Evolutionary conservation across 108 stramenopile species (phyloP).

Genomic region (Skeletonema costatum): DNA sequence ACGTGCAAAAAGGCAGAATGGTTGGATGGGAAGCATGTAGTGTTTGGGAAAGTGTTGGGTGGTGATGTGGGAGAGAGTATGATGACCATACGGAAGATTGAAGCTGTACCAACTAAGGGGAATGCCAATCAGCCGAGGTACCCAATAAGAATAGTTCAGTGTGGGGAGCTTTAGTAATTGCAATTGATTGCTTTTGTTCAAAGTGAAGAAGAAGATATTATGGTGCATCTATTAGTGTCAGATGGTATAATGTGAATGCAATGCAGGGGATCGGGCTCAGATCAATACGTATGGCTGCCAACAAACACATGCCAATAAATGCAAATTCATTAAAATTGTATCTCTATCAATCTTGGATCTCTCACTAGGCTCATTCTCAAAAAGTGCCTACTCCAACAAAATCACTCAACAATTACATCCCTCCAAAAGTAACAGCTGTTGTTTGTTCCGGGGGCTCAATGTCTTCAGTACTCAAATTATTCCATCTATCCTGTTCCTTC

Average conservation of each 20-base stretch:
- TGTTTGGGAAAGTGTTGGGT: constrained; percentile 97
- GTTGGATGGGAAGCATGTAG: constrained; percentile 94
- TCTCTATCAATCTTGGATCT: constrained; percentile 10
- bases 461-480: constrained; percentile 27
- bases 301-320: background rate
- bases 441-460: constrained; percentile 13
- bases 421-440: constrained; percentile 2
- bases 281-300: background rate
- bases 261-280: too few species aligned
- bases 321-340: background rate
- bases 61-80: constrained; percentile 72
- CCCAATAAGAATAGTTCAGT: constrained; percentile 75
- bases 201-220: too few species aligned
- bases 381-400: background rate
- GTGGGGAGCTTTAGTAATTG: constrained; percentile 74
- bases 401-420: background rate
- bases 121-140: constrained; percentile 61
- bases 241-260: too few species aligned
- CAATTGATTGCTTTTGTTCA: background rate
- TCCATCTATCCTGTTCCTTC: constrained; percentile 42
- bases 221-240: too few species aligned
- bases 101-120: constrained; percentile 83
- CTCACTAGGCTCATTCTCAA: background rate
- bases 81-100: constrained; percentile 81
- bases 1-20: constrained; percentile 92